Base-by-base conservation (phyloP, 768 basidiomycete species). In the Lactifluus pinguis region DNA sequence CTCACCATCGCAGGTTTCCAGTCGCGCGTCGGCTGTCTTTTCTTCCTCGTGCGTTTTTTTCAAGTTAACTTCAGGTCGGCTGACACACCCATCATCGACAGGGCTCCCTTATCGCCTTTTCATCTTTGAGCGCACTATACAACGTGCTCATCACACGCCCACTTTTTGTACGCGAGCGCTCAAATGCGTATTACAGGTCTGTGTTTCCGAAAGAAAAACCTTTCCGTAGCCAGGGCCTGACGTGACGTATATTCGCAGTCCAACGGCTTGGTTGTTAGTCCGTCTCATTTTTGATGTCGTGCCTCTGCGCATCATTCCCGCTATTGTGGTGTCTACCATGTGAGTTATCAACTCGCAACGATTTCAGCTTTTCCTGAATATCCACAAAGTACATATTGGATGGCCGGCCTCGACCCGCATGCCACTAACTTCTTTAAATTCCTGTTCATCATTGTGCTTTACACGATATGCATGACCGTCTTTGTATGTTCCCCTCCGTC, bases 401-500 rank as follows among this genome's bases (percentile, higher is more conserved):
- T 98, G 95, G 92, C 92, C 3, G 94, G 95, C 13, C 81, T 98
- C 4, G 80, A 89, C 2, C 78, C 78, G 4, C 80, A 88, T 47
- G 84, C 92, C 2, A 81, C 85, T 0, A 79, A 87, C 69, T 98
- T 87, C 79, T 98, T 97, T 86, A 98, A 97, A 69, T 98, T 90
- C 75, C 76, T 97, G 21, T 82, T 98, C 68, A 88, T 97, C 62
- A 78, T 98, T 17, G 86, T 92, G 19, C 76, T 95, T 21, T 97
- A 86, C 70, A 86, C 86, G 0, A 77, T 97, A 19, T 85, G 80
- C 39, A 90, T 93, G 83, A 92, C 92, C 0, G 80, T 95, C 45
- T 95, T 83, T 70, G 91, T 92, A 67, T 29, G 29, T 30, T 8
- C 8, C 50, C 14, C 21, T 56, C 45, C 25, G 62, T 47, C 4